These are phyloP conservation scores for Meyerozyma smithsonii DNA, from an alignment of 1,139 yeast species.

Conservation along the genomic window DNA sequence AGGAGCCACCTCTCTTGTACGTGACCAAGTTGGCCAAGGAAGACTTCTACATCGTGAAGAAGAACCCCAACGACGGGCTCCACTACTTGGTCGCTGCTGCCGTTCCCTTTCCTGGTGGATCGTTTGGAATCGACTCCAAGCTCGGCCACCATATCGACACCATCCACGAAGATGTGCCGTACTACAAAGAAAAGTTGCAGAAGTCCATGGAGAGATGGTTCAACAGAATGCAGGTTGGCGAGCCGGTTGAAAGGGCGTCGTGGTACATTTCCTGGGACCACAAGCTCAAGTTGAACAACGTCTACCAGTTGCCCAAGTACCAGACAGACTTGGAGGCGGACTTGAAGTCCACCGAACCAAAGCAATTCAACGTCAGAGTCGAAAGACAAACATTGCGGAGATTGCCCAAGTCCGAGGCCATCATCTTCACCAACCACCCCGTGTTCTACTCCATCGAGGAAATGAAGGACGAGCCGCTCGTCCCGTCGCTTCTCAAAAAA, in stretches of 20 bases:
- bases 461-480: slow-evolving; percentile 72
- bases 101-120: slow-evolving; percentile 77
- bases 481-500: slow-evolving; percentile 62
- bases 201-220: slow-evolving; percentile 77
- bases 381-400: slow-evolving; percentile 52
- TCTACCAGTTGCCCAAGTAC: slow-evolving; percentile 43
- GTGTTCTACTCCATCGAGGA: slow-evolving; percentile 65
- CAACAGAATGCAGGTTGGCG: slow-evolving; percentile 51
- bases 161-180: slow-evolving; percentile 70
- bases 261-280: slow-evolving; percentile 77
- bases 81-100: slow-evolving; percentile 71
- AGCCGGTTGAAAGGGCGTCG: slow-evolving; percentile 69
- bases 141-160: slow-evolving; percentile 58
- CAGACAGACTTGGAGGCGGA: slow-evolving; percentile 25
- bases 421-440: slow-evolving; percentile 63
- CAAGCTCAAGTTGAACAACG: slow-evolving; percentile 49
- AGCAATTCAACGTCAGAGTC: slow-evolving; percentile 52
- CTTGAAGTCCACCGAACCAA: slow-evolving; percentile 33
- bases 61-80: slow-evolving; percentile 48
- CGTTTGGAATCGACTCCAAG: slow-evolving; percentile 56
- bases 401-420: slow-evolving; percentile 43
- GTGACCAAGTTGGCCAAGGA: slow-evolving; percentile 71
- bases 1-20: slow-evolving; percentile 58
- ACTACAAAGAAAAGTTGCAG: slow-evolving; percentile 60
- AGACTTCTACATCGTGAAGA: slow-evolving; percentile 60